Evolutionary conservation across 768 basidiomycete genomes (phyloP), one percentile per base, ranked within the genome.

Genomic region (Lactarius hengduanensis): DNA sequence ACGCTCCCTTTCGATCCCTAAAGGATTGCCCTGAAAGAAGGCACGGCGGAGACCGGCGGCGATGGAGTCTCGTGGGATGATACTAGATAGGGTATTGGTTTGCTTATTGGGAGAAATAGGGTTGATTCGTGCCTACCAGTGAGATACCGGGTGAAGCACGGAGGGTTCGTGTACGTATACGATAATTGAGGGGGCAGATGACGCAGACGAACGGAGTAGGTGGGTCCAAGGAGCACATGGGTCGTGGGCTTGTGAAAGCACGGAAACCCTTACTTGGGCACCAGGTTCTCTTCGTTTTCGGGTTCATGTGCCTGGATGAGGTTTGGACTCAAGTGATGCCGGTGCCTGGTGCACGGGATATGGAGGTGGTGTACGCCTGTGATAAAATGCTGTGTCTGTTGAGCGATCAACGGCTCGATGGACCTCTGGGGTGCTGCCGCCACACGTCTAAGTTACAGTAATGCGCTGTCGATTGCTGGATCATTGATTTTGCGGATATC

Each of bases 51-150:
- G 28, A 22, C 45, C 54, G 40, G 61, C 38, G 61, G 28, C 13
- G 61, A n/a, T 56, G 30, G 30, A 11, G n/a, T n/a, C n/a, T 30
- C 30, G 32, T 57, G 55, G 41, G 34, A 61, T 26, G n/a, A 18
- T 13, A 45, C 15, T 13, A 18, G 45, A 57, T 41, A 57, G 50
- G 26, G 41, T 57, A n/a, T 18, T 26, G 55, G 32, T 28, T 60
- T 57, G 58, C 38, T 41, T 53, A 53, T 53, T 47, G 54, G 18
- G 22, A 20, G 9, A 41, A 65, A 61, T 38, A 61, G 50, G 43
- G 43, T 66, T 66, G 45, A 22, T 11, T 10, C 57, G 65, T 66
- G 60, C 65, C 65, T 66, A 47, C 43, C 47, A 26, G 16, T 53
- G n/a, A 13, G 28, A 47, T 43, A 22, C 59, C 10, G 34, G 43